Evolutionary conservation across 129 eudicot genomes (phyloP), one percentile per base, ranked within the genome.

Genomic region (Saposhnikovia divaricata): DNA sequence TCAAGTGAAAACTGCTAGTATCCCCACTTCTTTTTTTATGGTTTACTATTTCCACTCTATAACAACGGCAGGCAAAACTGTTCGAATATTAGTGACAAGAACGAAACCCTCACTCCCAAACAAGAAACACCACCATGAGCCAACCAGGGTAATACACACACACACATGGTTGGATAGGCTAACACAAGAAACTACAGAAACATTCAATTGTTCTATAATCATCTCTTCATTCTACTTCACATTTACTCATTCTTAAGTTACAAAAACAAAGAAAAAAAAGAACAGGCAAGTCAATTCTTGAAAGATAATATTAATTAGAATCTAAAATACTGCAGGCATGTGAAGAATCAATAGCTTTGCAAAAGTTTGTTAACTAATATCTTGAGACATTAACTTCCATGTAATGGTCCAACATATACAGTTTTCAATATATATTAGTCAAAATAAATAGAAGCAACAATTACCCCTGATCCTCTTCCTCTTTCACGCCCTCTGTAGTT

Each of bases 401-500:
- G 42, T 15, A 2, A 23, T 6, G 6, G 28, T 28, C 39, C 39
- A 11, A 9, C 13, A 27, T 27, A 65, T 9, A 63, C 0, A 27
- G 15, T n/a, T 59, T 50, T 21, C 63, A 21, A 55, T 55, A 55
- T 21, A 57, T 21, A 21, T 23, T 31, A 65, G 28, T 27, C 2
- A 27, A 11, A 65, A 3, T 11, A 65, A 27, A 10, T 1, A 12
- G 19, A 28, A 28, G 7, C 72, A 28, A 65, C 72, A 63, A 76
- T 73, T 91, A 94, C 98, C 97, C 89, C 96, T 79, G 75, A 19
- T 94, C 97, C 98, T 87, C 97, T 91, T 89, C 93, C 98, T 79
- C 97, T 87, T 42, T 84, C 98, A 80, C 93, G 93, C 53, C 96
- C 98, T 85, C 96, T 82, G 87, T 91, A 90, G 79, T 81, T 74